phyloP scores from a whole-genome alignment of 345 rosid genomes.

The Abelmoschus esculentus region DNA sequence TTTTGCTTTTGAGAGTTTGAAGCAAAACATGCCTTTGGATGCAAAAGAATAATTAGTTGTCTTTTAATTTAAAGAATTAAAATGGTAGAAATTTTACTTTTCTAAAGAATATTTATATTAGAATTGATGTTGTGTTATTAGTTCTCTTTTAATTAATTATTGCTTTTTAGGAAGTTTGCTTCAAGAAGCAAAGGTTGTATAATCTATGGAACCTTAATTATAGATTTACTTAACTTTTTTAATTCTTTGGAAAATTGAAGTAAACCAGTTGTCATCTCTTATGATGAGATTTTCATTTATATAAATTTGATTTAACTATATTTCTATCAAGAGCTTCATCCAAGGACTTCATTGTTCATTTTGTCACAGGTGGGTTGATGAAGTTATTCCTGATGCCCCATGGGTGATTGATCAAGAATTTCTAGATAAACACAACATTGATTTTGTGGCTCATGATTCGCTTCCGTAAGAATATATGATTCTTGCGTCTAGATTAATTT shows the following conservation, averaged over 20 bases:
- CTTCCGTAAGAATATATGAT: slow-evolving; percentile 59
- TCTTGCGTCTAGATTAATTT: slow-evolving; percentile 4
- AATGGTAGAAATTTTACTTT: neutral
- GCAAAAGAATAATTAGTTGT: neutral
- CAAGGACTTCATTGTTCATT: neutral
- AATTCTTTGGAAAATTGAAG: neutral
- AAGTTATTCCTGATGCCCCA: slow-evolving; percentile 88
- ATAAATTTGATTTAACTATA: neutral
- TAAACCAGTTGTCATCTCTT: neutral
- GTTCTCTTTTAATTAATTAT: neutral
- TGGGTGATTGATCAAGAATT: slow-evolving; percentile 86
- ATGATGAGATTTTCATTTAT: neutral
- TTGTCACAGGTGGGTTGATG: slow-evolving; percentile 82
- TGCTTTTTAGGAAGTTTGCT: neutral
- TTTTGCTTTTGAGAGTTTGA: neutral
- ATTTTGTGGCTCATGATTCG: slow-evolving; percentile 83
- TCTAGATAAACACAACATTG: slow-evolving; percentile 71
- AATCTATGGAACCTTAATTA: neutral
- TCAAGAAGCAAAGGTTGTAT: neutral
- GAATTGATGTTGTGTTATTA: too few relatives aligned
- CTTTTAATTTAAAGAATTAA: neutral
- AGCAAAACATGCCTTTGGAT: neutral
- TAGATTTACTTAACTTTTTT: neutral
- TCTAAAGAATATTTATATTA: too few relatives aligned
- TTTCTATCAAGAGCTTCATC: neutral